Conservation (phyloP, 495 filamentous ascomycete genomes). For the Penicillium subrubescens region DNA sequence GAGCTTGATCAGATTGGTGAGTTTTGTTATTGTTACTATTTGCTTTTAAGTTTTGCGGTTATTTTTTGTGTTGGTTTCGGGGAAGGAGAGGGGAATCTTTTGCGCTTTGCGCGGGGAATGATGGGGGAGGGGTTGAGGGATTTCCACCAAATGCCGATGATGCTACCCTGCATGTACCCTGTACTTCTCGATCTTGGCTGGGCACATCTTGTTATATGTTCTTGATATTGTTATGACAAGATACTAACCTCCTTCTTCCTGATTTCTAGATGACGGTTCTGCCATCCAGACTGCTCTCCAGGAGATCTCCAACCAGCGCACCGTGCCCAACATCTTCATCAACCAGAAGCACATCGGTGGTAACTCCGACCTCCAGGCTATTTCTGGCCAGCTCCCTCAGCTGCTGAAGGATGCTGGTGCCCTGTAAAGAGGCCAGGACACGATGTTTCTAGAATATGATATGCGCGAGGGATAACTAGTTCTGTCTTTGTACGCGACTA, state of each 20-base stretch:
- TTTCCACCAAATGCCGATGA: too few relatives aligned
- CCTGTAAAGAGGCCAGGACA: conserved; percentile 39
- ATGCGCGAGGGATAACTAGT: background rate
- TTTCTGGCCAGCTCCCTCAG: conserved; percentile 54
- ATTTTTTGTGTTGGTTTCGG: background rate
- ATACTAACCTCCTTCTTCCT: background rate
- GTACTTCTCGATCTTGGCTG: background rate
- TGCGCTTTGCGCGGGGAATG: background rate
- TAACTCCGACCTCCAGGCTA: conserved; percentile 87
- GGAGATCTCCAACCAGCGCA: conserved; percentile 78
- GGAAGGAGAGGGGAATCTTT: background rate
- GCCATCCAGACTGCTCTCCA: conserved; percentile 82
- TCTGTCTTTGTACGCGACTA: background rate
- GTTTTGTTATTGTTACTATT: conserved; percentile 18
- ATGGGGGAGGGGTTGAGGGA: too few relatives aligned
- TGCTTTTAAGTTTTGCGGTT: too few relatives aligned
- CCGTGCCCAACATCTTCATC: conserved; percentile 97
- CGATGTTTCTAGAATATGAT: background rate
- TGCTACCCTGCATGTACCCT: background rate
- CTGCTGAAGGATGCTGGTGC: conserved; percentile 70
- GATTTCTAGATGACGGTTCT: conserved; percentile 65
- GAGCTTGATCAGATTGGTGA: conserved; percentile 85
- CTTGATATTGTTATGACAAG: background rate
- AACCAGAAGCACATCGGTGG: conserved; percentile 87
- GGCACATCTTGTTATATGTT: background rate